A percentile compares a stretch with the other conserved stretches of the same genome.
Conservation (phyloP, 768 basidiomycete genomes). For the Epithele typhae region DNA sequence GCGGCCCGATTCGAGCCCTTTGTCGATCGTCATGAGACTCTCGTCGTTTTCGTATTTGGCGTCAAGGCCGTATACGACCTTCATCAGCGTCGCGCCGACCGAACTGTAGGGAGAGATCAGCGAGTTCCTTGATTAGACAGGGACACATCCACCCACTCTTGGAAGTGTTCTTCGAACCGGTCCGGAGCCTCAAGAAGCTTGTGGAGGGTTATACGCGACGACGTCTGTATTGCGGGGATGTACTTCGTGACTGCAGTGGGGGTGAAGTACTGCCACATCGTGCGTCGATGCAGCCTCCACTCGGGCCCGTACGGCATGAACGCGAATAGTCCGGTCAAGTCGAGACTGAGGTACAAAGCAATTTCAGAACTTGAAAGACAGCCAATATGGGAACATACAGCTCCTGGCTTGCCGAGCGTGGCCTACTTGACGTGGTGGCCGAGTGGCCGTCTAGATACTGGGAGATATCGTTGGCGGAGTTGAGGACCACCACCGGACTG, state of each 20-base stretch:
- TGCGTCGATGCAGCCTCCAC: slow-evolving; percentile 7
- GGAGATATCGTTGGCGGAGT: slow-evolving; percentile 15
- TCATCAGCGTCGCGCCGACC: slow-evolving; percentile 12
- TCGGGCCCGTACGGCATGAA: slow-evolving; percentile 5
- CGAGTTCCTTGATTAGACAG: too few species aligned
- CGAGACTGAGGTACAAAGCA: too few species aligned
- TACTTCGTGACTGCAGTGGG: not conserved
- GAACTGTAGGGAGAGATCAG: too few species aligned
- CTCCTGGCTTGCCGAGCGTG: not conserved
- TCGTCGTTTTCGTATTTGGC: not conserved
- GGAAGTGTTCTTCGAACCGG: not conserved
- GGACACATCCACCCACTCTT: slow-evolving; percentile 6
- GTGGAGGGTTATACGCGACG: not conserved
- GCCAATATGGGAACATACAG: not conserved
- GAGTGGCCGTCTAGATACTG: slow-evolving; percentile 26
- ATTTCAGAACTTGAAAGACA: too few species aligned
- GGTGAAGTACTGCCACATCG: slow-evolving; percentile 6
- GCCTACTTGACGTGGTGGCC: slow-evolving; percentile 25
- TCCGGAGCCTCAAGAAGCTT: slow-evolving; percentile 1
- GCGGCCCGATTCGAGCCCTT: not conserved
- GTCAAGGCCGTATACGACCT: slow-evolving; percentile 9
- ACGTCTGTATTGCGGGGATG: slow-evolving; percentile 5
- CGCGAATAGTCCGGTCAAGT: not conserved
- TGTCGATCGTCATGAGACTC: too few species aligned
- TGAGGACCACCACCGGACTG: too few species aligned